Percentiles rank a stretch among this genome's conserved stretches.
Conservation (phyloP, 2,329 filamentous ascomycete species). For the Akanthomyces lecanii region DNA sequence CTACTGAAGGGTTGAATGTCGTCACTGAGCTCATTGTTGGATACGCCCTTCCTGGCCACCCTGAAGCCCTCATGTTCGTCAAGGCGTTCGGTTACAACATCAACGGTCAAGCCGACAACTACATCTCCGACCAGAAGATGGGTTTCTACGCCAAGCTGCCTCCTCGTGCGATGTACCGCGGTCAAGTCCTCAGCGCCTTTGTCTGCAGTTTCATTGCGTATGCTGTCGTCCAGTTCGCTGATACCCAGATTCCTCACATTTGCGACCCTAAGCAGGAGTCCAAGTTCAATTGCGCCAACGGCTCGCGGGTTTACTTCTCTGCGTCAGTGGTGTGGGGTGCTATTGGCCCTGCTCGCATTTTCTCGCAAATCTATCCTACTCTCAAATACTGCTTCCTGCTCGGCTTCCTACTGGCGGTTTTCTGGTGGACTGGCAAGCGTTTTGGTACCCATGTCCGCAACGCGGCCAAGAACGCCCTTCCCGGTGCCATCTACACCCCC, state of each 20-base stretch:
- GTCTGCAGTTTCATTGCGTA: constrained; percentile 43
- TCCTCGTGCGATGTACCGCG: constrained; percentile 32
- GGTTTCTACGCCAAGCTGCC: constrained; percentile 32
- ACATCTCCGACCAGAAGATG: constrained; percentile 33
- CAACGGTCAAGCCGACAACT: constrained; percentile 39
- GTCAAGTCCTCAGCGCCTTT: constrained; percentile 40
- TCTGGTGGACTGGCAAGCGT: constrained; percentile 60
- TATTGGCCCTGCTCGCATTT: constrained; percentile 32
- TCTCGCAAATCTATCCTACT: constrained; percentile 25
- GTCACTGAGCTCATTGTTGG: constrained; percentile 38
- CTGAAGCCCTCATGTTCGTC: constrained; percentile 51
- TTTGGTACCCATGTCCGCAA: constrained; percentile 40
- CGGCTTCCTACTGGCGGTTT: constrained; percentile 28
- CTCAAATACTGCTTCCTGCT: constrained; percentile 20
- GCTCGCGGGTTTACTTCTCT: constrained; percentile 31
- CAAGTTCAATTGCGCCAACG: constrained; percentile 28
- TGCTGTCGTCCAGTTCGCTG: constrained; percentile 35
- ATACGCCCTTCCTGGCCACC: constrained; percentile 31
- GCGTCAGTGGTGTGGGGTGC: constrained; percentile 31
- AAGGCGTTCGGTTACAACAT: constrained; percentile 44
- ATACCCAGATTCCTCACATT: constrained; percentile 28
- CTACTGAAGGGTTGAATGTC: constrained; percentile 44
- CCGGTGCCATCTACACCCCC: constrained; percentile 18
- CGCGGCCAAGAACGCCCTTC: constrained; percentile 7
- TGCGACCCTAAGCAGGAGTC: constrained; percentile 31